Evolutionary conservation across 768 basidiomycete genomes (phyloP).

Genomic region (Russula vinacea): DNA sequence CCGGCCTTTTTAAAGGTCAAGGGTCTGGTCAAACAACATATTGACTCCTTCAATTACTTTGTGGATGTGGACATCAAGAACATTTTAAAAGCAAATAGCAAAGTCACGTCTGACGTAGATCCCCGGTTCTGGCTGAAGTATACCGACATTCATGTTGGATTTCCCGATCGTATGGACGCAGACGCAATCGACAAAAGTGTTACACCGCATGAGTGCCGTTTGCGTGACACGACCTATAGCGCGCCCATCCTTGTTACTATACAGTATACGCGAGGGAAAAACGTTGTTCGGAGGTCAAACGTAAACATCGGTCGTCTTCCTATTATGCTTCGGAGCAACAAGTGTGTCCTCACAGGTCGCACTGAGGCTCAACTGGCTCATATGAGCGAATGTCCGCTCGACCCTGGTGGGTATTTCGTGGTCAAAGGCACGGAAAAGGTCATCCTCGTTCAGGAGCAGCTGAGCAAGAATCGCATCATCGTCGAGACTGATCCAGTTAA

Average conservation of each 20-base stretch:
- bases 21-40: conserved; percentile 97
- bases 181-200: conserved; percentile 75
- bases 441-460: conserved; percentile 96
- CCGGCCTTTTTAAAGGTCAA: conserved; percentile 97
- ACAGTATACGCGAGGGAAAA: conserved; percentile 90
- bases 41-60: conserved; percentile 99
- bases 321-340: conserved; percentile 94
- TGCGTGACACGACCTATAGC: conserved; percentile 92
- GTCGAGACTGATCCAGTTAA: conserved; percentile 92
- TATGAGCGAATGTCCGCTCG: conserved; percentile 95
- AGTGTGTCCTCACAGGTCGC: conserved; percentile 82
- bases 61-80: conserved; percentile 97
- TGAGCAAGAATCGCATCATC: conserved; percentile 98
- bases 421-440: conserved; percentile 99
- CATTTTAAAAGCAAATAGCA: conserved; percentile 89
- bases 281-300: conserved; percentile 75
- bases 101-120: conserved; percentile 94
- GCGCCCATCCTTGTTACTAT: conserved; percentile 93
- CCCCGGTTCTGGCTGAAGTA: conserved; percentile 97
- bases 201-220: conserved; percentile 95
- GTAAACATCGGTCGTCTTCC: conserved; percentile 89
- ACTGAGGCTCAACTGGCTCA: conserved; percentile 80
- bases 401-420: conserved; percentile 99
- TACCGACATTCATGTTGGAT: conserved; percentile 90
- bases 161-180: conserved; percentile 84